Percentiles rank a stretch among this genome's conserved stretches.
These are phyloP conservation scores for Nigrospora oryzae DNA, from an alignment of 2,329 filamentous ascomycete species.

Conservation along the genomic window DNA sequence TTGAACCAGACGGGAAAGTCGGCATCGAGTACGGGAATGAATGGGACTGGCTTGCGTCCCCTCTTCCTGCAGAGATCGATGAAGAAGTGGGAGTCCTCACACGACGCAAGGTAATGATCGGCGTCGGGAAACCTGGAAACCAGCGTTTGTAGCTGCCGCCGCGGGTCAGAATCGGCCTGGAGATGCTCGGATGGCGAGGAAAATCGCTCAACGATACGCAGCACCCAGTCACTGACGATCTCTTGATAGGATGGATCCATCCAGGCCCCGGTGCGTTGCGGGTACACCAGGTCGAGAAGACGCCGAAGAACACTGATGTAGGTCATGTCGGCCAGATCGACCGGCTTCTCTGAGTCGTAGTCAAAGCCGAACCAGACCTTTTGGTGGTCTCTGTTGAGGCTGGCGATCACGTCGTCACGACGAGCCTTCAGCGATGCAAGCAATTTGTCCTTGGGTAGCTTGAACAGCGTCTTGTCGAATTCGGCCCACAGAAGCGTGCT, in stretches of 20 bases:
- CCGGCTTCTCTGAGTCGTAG: slow-evolving; percentile 65
- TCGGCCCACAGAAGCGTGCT: slow-evolving; percentile 96
- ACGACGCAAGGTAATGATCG: slow-evolving; percentile 85
- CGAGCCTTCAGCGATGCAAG: slow-evolving; percentile 79
- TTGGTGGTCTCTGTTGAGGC: slow-evolving; percentile 90
- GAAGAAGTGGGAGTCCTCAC: slow-evolving; percentile 96
- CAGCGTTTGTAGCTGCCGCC: too few relatives aligned
- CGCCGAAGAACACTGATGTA: slow-evolving; percentile 81
- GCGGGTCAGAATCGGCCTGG: slow-evolving; percentile 55
- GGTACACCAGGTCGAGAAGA: slow-evolving; percentile 83
- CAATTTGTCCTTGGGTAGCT: slow-evolving; percentile 87
- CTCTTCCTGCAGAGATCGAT: slow-evolving; percentile 82
- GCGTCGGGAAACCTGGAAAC: too few relatives aligned
- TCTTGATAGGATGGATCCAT: slow-evolving; percentile 76
- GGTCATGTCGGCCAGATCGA: slow-evolving; percentile 92
- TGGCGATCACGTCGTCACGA: slow-evolving; percentile 85
- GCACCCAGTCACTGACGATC: slow-evolving; percentile 89
- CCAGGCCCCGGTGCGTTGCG: slow-evolving; percentile 84
- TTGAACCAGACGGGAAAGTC: too few relatives aligned
- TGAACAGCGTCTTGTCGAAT: slow-evolving; percentile 98
- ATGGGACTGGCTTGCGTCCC: slow-evolving; percentile 92
- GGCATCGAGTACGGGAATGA: too few relatives aligned
- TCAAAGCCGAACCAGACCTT: slow-evolving; percentile 95
- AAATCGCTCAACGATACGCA: slow-evolving; percentile 93
- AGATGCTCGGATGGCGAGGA: slow-evolving; percentile 61